Evolutionary conservation across 495 filamentous ascomycete genomes (phyloP).

Genomic region (Tuber umbilicatum): DNA sequence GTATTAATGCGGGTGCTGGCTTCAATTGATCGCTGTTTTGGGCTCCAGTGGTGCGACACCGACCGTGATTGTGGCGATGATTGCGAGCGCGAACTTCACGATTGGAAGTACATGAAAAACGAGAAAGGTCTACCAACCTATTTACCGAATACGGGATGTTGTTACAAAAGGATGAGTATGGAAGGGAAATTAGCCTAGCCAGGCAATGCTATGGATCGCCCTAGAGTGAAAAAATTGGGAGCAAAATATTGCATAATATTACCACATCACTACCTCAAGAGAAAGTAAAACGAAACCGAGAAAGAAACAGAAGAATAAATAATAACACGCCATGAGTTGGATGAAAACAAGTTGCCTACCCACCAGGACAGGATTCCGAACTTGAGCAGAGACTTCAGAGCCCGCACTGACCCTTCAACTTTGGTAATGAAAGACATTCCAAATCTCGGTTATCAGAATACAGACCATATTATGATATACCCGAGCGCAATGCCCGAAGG

Average conservation of each 20-base stretch:
- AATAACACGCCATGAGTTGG: too few species aligned
- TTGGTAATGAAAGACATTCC: too few species aligned
- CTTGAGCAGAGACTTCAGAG: too few species aligned
- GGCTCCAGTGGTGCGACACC: constrained; percentile 15
- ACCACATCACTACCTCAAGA: too few species aligned
- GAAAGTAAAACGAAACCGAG: constrained; percentile 2
- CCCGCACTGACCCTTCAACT: too few species aligned
- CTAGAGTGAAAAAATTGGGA: not conserved
- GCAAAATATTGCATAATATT: not conserved
- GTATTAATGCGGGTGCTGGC: constrained; percentile 52
- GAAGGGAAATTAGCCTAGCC: constrained; percentile 18
- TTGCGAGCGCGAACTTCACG: constrained; percentile 14
- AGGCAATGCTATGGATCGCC: not conserved
- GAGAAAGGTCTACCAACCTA: constrained; percentile 19
- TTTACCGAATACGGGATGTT: too few species aligned
- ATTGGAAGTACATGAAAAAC: not conserved
- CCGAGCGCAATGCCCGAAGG: too few species aligned
- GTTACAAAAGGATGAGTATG: constrained; percentile 12
- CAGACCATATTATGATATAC: too few species aligned
- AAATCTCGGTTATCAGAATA: too few species aligned
- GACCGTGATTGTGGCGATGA: not conserved
- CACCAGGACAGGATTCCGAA: too few species aligned
- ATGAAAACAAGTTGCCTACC: too few species aligned
- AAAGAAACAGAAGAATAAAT: constrained; percentile 3
- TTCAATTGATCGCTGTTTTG: constrained; percentile 41